Conservation (phyloP, 305 asterid genomes). For the Stenogyne calaminthoides region DNA sequence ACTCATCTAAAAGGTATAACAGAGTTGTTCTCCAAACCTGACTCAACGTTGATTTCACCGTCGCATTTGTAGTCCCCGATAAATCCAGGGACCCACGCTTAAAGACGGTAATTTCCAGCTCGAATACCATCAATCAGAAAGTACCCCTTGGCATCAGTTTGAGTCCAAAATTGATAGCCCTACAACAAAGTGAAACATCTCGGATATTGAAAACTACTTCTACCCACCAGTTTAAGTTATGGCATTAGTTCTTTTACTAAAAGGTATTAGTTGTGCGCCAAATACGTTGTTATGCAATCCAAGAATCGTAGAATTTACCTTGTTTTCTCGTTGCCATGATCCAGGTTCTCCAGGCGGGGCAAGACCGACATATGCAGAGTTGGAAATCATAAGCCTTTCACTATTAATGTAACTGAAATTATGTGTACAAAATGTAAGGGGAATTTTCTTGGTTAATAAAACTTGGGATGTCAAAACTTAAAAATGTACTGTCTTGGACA, state of each 20-base stretch:
- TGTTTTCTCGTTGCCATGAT: slow-evolving; percentile 88
- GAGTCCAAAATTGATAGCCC: slow-evolving; percentile 90
- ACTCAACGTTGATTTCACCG: slow-evolving; percentile 36
- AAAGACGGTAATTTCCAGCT: slow-evolving; percentile 65
- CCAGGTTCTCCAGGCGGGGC: slow-evolving; percentile 77
- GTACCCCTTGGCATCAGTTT: slow-evolving; percentile 51
- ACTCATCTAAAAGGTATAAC: background rate
- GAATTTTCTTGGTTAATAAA: background rate
- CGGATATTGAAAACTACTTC: no score
- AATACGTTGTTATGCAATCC: no score
- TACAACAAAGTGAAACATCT: slow-evolving; percentile 18
- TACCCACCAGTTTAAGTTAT: no score
- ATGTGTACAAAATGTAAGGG: background rate
- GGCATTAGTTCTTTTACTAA: no score
- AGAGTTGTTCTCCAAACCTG: slow-evolving; percentile 44
- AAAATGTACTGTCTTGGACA: slow-evolving; percentile 52
- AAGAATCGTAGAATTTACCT: slow-evolving; percentile 37
- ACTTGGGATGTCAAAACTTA: background rate
- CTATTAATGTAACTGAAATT: slow-evolving; percentile 43
- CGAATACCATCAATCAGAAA: slow-evolving; percentile 53
- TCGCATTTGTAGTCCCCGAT: slow-evolving; percentile 66
- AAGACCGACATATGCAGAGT: slow-evolving; percentile 64
- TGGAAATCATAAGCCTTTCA: slow-evolving; percentile 46
- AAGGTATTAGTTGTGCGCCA: no score
- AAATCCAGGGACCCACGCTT: slow-evolving; percentile 84